Percentiles rank a stretch among this genome's conserved stretches.
phyloP scores from a whole-genome alignment of 2,329 filamentous ascomycete genomes.

The Scolecobasidium constrictum region DNA sequence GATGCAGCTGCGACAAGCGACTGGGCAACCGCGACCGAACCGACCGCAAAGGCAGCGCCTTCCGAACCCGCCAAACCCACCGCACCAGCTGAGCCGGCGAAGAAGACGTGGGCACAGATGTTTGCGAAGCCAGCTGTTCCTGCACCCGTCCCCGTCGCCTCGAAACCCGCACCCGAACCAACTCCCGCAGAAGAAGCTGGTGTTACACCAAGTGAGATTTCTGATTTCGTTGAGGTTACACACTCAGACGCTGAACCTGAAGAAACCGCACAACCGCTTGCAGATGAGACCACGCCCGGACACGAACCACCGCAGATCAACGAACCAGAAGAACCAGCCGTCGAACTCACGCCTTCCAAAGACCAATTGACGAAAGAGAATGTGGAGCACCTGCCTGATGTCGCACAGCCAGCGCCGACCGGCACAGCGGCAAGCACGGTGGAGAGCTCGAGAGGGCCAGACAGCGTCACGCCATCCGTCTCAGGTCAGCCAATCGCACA shows the following conservation, averaged over 20 bases:
- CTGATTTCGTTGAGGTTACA: slow-evolving; percentile 18
- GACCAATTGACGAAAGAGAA: slow-evolving; percentile 85
- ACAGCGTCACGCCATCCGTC: slow-evolving; percentile 32
- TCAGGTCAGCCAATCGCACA: slow-evolving; percentile 45
- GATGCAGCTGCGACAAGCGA: slow-evolving; percentile 16
- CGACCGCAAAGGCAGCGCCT: not conserved
- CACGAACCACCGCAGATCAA: slow-evolving; percentile 13
- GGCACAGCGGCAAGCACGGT: slow-evolving; percentile 82
- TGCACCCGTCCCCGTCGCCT: slow-evolving; percentile 26
- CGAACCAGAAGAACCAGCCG: slow-evolving; percentile 22
- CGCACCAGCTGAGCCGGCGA: slow-evolving; percentile 13
- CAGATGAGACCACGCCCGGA: slow-evolving; percentile 15
- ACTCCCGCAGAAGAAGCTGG: slow-evolving; percentile 23
- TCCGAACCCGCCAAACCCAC: not conserved
- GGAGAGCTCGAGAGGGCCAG: slow-evolving; percentile 70
- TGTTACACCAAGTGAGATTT: slow-evolving; percentile 24
- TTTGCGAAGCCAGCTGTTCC: slow-evolving; percentile 39
- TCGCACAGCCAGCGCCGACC: slow-evolving; percentile 60
- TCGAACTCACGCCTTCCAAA: slow-evolving; percentile 55
- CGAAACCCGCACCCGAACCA: slow-evolving; percentile 17
- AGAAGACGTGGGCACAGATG: slow-evolving; percentile 44
- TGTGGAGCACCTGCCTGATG: slow-evolving; percentile 80
- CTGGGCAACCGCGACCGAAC: slow-evolving; percentile 5
- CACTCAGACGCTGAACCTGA: slow-evolving; percentile 27
- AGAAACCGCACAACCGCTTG: slow-evolving; percentile 24